A percentile compares a stretch with the other conserved stretches of the same genome.
Evolutionary conservation across 495 filamentous ascomycete species (phyloP).

Genomic region (Annulohypoxylon moriforme): DNA sequence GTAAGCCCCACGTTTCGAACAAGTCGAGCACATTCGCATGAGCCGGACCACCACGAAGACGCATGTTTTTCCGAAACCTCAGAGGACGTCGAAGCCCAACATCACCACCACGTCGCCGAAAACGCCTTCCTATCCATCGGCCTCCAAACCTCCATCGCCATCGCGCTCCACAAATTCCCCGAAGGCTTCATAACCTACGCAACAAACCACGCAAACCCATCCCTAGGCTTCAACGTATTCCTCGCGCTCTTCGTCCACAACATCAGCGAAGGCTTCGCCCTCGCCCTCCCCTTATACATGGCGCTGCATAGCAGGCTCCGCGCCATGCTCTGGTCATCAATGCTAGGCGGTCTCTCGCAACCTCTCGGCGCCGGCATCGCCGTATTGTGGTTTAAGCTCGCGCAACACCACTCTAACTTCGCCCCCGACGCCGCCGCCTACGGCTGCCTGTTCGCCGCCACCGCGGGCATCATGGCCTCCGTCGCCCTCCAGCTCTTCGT

Average conservation of each 20-base stretch:
- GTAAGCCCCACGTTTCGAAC: constrained; percentile 43
- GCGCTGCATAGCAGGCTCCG: constrained; percentile 78
- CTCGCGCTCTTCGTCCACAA: constrained; percentile 97
- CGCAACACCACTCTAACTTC: constrained; percentile 61
- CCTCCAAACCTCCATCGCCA: constrained; percentile 91
- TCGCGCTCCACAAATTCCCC: constrained; percentile 95
- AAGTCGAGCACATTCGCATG: constrained; percentile 48
- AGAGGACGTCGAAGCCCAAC: constrained; percentile 63
- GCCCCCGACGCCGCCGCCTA: constrained; percentile 77
- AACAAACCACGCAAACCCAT: constrained; percentile 93
- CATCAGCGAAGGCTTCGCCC: constrained; percentile 94
- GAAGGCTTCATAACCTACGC: constrained; percentile 99
- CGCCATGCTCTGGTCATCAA: constrained; percentile 84
- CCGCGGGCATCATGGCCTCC: constrained; percentile 93
- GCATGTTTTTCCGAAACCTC: constrained; percentile 47
- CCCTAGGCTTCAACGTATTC: constrained; percentile 89
- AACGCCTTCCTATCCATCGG: constrained; percentile 95
- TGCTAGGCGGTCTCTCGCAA: constrained; percentile 88
- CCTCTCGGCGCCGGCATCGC: constrained; percentile 87
- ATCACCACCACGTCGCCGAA: constrained; percentile 96
- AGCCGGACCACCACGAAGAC: constrained; percentile 38
- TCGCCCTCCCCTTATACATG: constrained; percentile 91
- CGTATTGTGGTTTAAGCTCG: constrained; percentile 80
- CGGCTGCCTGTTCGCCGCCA: constrained; percentile 88
- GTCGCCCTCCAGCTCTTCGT: constrained; percentile 91